These are phyloP conservation scores for Schizochytrium sp. DNA, from an alignment of 108 stramenopile genomes.

Conservation along the genomic window DNA sequence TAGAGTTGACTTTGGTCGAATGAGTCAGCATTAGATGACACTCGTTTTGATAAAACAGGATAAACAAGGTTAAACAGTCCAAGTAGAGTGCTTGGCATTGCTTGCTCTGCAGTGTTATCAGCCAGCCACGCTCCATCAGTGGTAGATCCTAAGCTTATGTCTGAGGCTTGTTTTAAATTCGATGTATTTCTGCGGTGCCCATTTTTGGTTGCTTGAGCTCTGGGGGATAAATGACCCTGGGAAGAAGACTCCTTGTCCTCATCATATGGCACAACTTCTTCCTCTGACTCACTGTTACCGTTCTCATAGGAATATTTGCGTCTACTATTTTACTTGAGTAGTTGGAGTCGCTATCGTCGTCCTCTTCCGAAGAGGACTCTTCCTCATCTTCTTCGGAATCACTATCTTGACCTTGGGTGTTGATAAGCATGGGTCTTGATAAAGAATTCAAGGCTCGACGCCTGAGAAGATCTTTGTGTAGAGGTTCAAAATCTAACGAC, in stretches of 20 bases:
- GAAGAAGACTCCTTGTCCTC: no score
- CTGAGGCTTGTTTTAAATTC: neutral
- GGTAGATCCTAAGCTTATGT: no score
- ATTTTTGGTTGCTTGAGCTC: neutral
- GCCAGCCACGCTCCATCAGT: neutral
- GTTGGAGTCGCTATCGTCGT: neutral
- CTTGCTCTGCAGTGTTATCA: neutral
- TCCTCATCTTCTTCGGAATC: constrained; percentile 59
- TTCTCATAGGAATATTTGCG: no score
- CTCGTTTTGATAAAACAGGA: neutral
- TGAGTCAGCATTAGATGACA: neutral
- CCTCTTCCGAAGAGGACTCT: neutral
- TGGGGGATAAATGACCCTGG: neutral
- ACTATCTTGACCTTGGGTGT: neutral
- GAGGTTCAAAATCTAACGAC: neutral
- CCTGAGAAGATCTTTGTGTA: constrained; percentile 34
- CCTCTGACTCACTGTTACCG: no score
- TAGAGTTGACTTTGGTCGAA: neutral
- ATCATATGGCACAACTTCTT: no score
- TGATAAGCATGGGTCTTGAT: constrained; percentile 22
- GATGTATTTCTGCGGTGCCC: neutral
- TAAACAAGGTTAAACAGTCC: neutral
- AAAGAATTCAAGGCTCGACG: constrained; percentile 24
- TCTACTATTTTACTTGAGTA: neutral
- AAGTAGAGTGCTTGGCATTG: neutral